phyloP scores from a whole-genome alignment of 148 eudicot genomes.

The Rhododendron henanense region DNA sequence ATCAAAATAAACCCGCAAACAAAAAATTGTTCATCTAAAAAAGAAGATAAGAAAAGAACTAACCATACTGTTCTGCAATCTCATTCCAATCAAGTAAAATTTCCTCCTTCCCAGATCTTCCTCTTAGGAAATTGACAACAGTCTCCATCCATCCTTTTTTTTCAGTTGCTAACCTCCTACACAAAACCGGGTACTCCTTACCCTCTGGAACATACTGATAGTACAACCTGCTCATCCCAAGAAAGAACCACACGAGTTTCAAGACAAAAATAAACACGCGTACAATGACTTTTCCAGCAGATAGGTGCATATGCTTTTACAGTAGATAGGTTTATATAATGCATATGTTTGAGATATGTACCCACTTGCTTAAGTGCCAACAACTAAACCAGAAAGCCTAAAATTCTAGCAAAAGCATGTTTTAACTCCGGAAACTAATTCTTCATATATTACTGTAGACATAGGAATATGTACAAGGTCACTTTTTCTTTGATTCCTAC shows the following conservation, averaged over 20 bases:
- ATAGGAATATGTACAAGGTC: neutral
- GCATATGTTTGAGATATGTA: neutral
- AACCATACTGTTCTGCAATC: constrained; percentile 74
- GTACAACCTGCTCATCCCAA: constrained; percentile 57
- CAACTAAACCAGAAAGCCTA: neutral
- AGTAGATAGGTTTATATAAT: neutral
- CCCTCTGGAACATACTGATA: constrained; percentile 89
- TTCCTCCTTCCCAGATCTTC: constrained; percentile 43
- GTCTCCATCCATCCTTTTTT: constrained; percentile 36
- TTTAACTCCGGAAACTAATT: neutral
- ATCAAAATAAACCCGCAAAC: neutral
- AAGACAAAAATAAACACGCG: neutral
- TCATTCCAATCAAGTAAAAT: constrained; percentile 94
- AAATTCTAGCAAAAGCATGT: neutral
- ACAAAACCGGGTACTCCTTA: constrained; percentile 85
- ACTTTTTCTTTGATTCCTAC: neutral
- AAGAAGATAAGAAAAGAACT: constrained; percentile 8
- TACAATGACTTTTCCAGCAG: neutral
- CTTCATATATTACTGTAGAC: neutral
- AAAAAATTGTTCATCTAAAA: neutral
- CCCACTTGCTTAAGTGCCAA: neutral
- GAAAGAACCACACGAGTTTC: neutral
- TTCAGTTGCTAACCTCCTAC: constrained; percentile 53
- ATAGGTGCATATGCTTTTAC: neutral
- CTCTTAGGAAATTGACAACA: constrained; percentile 34